phyloP scores from a whole-genome alignment of 495 filamentous ascomycete species.

The Penicillium odoratum region DNA sequence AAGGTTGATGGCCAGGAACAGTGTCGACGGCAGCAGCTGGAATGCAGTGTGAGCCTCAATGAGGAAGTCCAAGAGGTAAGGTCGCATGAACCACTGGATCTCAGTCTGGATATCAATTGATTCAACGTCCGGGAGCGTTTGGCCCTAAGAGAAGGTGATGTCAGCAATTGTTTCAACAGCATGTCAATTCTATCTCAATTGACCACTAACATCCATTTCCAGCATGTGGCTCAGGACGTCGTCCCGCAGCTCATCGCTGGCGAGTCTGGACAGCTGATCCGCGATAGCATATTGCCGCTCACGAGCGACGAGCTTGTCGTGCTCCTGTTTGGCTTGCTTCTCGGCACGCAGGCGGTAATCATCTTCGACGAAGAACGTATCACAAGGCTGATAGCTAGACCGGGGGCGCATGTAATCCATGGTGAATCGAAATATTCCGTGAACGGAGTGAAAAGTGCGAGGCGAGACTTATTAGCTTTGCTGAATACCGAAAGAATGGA shows the following conservation, averaged over 20 bases:
- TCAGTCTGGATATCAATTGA: conserved; percentile 98
- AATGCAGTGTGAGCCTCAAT: conserved; percentile 96
- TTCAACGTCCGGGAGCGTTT: conserved; percentile 91
- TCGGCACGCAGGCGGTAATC: conserved; percentile 47
- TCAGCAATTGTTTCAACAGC: conserved; percentile 15
- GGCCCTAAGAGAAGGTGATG: conserved; percentile 53
- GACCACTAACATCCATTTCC: conserved; percentile 83
- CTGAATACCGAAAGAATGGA: conserved; percentile 31
- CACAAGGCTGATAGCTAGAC: conserved; percentile 60
- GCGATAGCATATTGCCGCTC: conserved; percentile 81
- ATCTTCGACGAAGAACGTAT: conserved; percentile 89
- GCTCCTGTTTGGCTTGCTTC: conserved; percentile 52
- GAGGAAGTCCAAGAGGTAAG: conserved; percentile 96
- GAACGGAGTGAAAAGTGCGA: conserved; percentile 7
- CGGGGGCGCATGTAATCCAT: conserved; percentile 70
- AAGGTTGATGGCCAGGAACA: conserved; percentile 95
- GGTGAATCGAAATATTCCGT: conserved; percentile 35
- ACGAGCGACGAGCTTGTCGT: conserved; percentile 69
- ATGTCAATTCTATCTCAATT: neutral
- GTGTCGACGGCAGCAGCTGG: conserved; percentile 86
- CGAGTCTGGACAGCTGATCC: conserved; percentile 78
- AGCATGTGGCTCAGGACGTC: conserved; percentile 92
- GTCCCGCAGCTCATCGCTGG: conserved; percentile 85
- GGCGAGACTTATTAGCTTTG: conserved; percentile 20
- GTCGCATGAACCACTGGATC: conserved; percentile 99